A percentile compares a stretch with the other conserved stretches of the same genome.
Evolutionary conservation across 345 rosid species (phyloP).

Genomic region (Dipteronia dyeriana): DNA sequence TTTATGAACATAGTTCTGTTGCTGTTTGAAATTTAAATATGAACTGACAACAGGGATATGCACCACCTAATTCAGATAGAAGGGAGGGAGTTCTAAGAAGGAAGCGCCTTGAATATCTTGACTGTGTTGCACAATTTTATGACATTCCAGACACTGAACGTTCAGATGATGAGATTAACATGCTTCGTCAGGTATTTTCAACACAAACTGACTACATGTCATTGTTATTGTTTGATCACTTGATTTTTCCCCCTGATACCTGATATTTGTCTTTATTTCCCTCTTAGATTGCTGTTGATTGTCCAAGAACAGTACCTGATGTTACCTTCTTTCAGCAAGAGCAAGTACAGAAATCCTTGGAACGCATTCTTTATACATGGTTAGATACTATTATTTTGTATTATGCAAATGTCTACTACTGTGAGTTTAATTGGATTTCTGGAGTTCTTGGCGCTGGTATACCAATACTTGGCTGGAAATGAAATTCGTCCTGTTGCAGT

Average conservation of each 20-base stretch:
- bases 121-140: slow-evolving; percentile 90
- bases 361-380: slow-evolving; percentile 98
- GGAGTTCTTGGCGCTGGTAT: background rate
- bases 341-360: slow-evolving; percentile 96
- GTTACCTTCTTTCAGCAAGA: slow-evolving; percentile 90
- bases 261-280: slow-evolving; percentile 19
- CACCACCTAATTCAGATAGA: slow-evolving; percentile 99
- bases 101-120: slow-evolving; percentile 92
- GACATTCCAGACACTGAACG: slow-evolving; percentile 97
- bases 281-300: slow-evolving; percentile 91
- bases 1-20: slow-evolving; percentile 19
- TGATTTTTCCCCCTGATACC: background rate
- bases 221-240: slow-evolving; percentile 3
- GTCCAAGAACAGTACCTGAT: slow-evolving; percentile 98
- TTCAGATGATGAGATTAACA: slow-evolving; percentile 91
- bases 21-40: slow-evolving; percentile 54
- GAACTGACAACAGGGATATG: slow-evolving; percentile 99
- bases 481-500: slow-evolving; percentile 4
- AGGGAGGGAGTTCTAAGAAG: slow-evolving; percentile 89
- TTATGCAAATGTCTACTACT: background rate
- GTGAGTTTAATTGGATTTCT: background rate
- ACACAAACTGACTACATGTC: slow-evolving; percentile 2
- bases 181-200: slow-evolving; percentile 89
- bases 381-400: slow-evolving; percentile 33
- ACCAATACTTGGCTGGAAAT: background rate